Base-by-base conservation (phyloP, 129 eudicot genomes). In the sunflower (Helianthus annuus) region DNA sequence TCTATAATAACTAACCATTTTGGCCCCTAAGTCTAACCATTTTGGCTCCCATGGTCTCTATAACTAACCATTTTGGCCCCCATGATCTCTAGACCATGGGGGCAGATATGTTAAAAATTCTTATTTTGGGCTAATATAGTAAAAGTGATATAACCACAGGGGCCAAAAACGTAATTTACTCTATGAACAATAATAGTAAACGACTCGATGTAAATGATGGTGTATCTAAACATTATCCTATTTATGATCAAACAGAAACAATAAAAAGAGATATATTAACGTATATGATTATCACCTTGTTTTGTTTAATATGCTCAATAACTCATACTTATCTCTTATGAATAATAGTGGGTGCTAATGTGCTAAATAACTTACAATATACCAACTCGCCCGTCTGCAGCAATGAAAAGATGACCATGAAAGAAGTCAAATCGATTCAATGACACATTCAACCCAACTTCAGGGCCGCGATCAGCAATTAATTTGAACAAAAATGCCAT, bases 371-470 rank as follows among this genome's bases (percentile, higher is more conserved):
- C 99, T 95, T 90, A 95, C 99, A 95, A 85, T 65, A 95, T 95
- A 54, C 99, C 99, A 83, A 95, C 90, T 78, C 99, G 83, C 55
- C 96, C 97, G 27, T 81, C 96, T 66, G 48, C 75, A 70, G 99
- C 91, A 84, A 95, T 76, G 78, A 95, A 95, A 66, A 95, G 83
- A 84, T 95, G 99, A 68, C 99, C 99, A 70, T 90, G 99, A 78
- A 95, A 95, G 40, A 95, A 84, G 76, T 95, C 99, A 85, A 76
- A 95, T 64, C 99, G 97, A 74, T 70, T 83, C 57, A 95, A 40
- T 4, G 99, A 82, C 15, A 86, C 91, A 82, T 88, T 60, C 81
- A 95, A 82, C 57, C 97, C 99, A 57, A 90, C 86, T 45, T 83
- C 71, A 39, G 97, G 91, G 74, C 99, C 96, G 10, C 99, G 91